phyloP scores from a whole-genome alignment of 1,284 basidiomycete species.

The Somion occarium region DNA sequence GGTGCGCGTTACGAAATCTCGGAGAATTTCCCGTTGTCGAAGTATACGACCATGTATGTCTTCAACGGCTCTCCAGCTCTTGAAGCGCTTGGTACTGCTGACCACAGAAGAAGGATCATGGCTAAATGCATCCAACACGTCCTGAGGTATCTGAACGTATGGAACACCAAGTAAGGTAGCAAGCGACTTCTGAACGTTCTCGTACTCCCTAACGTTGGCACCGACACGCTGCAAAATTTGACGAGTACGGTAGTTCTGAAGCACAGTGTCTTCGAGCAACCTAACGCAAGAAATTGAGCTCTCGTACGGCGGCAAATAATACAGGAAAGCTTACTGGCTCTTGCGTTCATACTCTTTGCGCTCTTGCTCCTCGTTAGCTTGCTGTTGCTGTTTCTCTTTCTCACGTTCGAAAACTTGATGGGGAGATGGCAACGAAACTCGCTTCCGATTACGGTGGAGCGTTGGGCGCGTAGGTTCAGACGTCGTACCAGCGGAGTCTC shows the following conservation, averaged over 20 bases:
- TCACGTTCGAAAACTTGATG: slow-evolving; percentile 16
- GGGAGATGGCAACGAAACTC: slow-evolving; percentile 25
- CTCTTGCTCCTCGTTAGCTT: slow-evolving; percentile 44
- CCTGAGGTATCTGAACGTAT: slow-evolving; percentile 47
- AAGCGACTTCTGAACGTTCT: slow-evolving; percentile 47
- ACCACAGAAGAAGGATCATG: slow-evolving; percentile 73
- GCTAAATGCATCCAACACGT: slow-evolving; percentile 64
- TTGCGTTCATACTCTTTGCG: slow-evolving; percentile 56
- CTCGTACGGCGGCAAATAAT: no score
- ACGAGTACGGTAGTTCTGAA: slow-evolving; percentile 61
- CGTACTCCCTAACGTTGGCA: slow-evolving; percentile 56
- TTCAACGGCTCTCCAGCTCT: slow-evolving; percentile 66
- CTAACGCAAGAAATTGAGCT: no score
- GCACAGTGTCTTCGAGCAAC: slow-evolving; percentile 48
- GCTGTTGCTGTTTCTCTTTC: slow-evolving; percentile 33
- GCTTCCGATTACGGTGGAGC: slow-evolving; percentile 18
- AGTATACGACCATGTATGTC: slow-evolving; percentile 59
- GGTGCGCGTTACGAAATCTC: slow-evolving; percentile 32
- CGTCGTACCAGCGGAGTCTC: not conserved
- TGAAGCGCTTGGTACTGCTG: slow-evolving; percentile 48
- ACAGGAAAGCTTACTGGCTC: slow-evolving; percentile 50
- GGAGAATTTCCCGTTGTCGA: slow-evolving; percentile 53
- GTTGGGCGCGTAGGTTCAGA: slow-evolving; percentile 11
- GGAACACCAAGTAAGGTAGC: slow-evolving; percentile 42
- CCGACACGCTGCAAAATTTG: slow-evolving; percentile 63